Base-by-base conservation (phyloP, 495 filamentous ascomycete species). In the Neurospora cerealis region DNA sequence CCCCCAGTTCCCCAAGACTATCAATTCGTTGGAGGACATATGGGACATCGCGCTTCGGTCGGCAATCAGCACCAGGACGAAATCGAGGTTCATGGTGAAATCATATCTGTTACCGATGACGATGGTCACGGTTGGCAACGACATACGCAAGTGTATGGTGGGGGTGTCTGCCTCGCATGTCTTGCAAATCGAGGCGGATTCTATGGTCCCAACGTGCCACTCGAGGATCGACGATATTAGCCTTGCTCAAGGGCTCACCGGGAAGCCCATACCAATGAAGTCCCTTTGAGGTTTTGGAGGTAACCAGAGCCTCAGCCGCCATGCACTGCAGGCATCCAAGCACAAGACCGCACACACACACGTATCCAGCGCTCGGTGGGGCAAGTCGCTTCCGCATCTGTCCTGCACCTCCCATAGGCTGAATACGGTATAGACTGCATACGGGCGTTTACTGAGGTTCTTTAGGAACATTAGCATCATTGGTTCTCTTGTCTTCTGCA, bases 121-220 rank as follows among this genome's bases (percentile, higher is more conserved):
- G 77, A 81, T 36, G 85, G 84, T 1, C 80, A 83, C 40, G 82
- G 80, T 17, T 87, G 85, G 85, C 83, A 82, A 74, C 81, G 85
- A 37, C 85, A 87, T 72, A 87, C 85, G 10, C 80, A 85, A 7
- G 85, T 87, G 34, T 86, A 87, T 70, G 84, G 85, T 46, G 85
- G 85, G 44, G 85, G 85, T 4, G 79, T 81, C 5, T 86, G 85
- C 73, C 78, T 87, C n/a, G 83, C 84, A 11, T 87, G 85, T 70
- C 70, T 83, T 46, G 81, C 78, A 19, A 75, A 76, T 19, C 74
- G 81, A 36, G 85, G 85, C 6, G 85, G 85, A 7, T 85, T 84
- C 75, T 87, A 87, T 74, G 85, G 85, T 17, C 83, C 86, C 36
- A 84, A 81, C 70, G 85, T 87, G 17, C 84, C 83, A 60, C 78